Conservation (phyloP, 2,329 filamentous ascomycete species). For the Diaporthe citrichinensis region DNA sequence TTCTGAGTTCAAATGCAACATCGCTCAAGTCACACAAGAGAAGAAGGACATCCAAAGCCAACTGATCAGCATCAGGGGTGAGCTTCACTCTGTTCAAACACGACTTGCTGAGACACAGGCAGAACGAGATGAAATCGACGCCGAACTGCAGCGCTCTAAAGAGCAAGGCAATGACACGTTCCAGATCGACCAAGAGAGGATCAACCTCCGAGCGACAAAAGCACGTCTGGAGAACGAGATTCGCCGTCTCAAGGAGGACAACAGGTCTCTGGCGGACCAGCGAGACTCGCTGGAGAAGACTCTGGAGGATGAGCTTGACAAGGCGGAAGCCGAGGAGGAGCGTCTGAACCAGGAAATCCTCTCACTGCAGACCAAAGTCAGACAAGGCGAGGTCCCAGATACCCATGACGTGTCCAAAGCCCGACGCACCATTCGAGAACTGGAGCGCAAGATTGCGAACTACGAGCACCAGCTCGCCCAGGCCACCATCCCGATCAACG, state of each 20-base stretch:
- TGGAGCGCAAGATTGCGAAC: slow-evolving; percentile 73
- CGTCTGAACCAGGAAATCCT: slow-evolving; percentile 69
- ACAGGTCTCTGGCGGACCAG: slow-evolving; percentile 68
- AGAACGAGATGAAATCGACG: slow-evolving; percentile 77
- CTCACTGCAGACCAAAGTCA: slow-evolving; percentile 63
- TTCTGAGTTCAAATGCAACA: slow-evolving; percentile 69
- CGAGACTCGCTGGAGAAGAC: slow-evolving; percentile 73
- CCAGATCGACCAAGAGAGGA: slow-evolving; percentile 76
- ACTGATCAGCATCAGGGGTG: slow-evolving; percentile 69
- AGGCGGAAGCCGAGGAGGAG: slow-evolving; percentile 76
- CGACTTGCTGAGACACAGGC: slow-evolving; percentile 71
- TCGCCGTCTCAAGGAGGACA: slow-evolving; percentile 75
- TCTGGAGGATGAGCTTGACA: slow-evolving; percentile 76
- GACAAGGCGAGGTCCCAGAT: slow-evolving; percentile 62
- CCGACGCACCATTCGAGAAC: slow-evolving; percentile 73
- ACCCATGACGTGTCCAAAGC: slow-evolving; percentile 69
- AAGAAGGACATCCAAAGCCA: slow-evolving; percentile 76
- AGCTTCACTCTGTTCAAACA: slow-evolving; percentile 71
- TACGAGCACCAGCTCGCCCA: slow-evolving; percentile 57
- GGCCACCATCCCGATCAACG: slow-evolving; percentile 49
- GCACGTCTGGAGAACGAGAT: slow-evolving; percentile 78
- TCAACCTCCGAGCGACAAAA: slow-evolving; percentile 77
- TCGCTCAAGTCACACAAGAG: slow-evolving; percentile 70
- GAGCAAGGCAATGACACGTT: slow-evolving; percentile 69
- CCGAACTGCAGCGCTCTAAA: slow-evolving; percentile 68